Percentiles rank a stretch among this genome's conserved stretches.
Conservation (phyloP, 352 stramenopile species). For the Globisporangium takayamanum region DNA sequence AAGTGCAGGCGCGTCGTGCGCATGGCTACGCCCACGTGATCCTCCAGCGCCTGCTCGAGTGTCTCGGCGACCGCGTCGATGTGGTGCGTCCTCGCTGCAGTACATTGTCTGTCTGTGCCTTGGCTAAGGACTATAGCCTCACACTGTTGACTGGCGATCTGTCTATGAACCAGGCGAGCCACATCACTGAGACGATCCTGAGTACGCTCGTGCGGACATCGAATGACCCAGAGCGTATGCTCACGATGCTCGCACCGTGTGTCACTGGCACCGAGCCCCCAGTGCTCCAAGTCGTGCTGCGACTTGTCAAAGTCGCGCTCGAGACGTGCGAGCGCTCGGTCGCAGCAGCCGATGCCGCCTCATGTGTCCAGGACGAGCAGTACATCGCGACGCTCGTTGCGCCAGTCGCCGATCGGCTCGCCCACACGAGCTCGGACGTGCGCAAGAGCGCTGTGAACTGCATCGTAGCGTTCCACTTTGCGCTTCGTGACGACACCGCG, state of each 20-base stretch:
- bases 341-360: background rate
- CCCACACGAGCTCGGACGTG: constrained; percentile 51
- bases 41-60: constrained; percentile 45
- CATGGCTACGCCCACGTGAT: constrained; percentile 58
- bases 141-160: background rate
- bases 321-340: constrained; percentile 24
- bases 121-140: background rate
- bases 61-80: constrained; percentile 30
- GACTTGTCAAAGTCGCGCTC: constrained; percentile 40
- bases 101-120: background rate
- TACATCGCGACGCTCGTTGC: constrained; percentile 27
- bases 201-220: constrained; percentile 26
- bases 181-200: constrained; percentile 51
- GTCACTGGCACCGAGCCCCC: constrained; percentile 32
- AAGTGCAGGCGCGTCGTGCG: constrained; percentile 27
- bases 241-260: constrained; percentile 36
- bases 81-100: constrained; percentile 22
- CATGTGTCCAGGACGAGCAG: constrained; percentile 28
- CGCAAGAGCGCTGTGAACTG: constrained; percentile 64
- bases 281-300: constrained; percentile 39
- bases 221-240: constrained; percentile 23
- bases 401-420: constrained; percentile 27
- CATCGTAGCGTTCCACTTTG: constrained; percentile 61
- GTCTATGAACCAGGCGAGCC: constrained; percentile 23
- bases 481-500: constrained; percentile 32